Conservation (phyloP, 1,139 yeast genomes). For the Suzukiozyma palmioleophila region DNA sequence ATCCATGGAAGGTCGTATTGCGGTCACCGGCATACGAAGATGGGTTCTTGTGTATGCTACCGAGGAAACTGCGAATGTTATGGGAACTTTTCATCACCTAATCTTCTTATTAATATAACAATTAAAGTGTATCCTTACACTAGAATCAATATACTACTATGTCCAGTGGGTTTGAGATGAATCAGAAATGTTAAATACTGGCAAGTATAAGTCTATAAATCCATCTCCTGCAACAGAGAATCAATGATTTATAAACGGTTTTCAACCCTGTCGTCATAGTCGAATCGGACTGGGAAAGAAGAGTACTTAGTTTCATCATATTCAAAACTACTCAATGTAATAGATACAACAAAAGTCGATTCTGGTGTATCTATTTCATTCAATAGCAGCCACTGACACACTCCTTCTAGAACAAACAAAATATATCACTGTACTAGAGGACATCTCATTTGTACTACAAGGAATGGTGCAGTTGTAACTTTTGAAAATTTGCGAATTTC, state of each 20-base stretch:
- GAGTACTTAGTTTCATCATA: slow-evolving; percentile 59
- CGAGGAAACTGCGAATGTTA: slow-evolving; percentile 94
- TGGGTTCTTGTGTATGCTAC: slow-evolving; percentile 83
- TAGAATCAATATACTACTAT: slow-evolving; percentile 1
- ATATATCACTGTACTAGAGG: too few species aligned
- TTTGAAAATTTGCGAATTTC: too few species aligned
- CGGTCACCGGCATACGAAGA: slow-evolving; percentile 83
- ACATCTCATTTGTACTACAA: too few species aligned
- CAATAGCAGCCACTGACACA: background rate
- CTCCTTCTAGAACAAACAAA: background rate
- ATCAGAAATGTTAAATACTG: slow-evolving; percentile 77
- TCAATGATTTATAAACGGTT: slow-evolving; percentile 44
- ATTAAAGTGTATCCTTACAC: slow-evolving; percentile 1
- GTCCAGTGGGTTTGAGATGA: slow-evolving; percentile 15
- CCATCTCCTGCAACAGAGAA: slow-evolving; percentile 35
- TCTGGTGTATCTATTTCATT: background rate
- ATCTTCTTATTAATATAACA: slow-evolving; percentile 11
- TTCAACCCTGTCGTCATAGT: slow-evolving; percentile 81
- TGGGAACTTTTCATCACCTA: slow-evolving; percentile 71
- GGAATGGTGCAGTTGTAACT: too few species aligned
- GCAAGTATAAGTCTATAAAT: slow-evolving; percentile 70
- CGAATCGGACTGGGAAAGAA: slow-evolving; percentile 84
- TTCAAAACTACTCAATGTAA: slow-evolving; percentile 5
- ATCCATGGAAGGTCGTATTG: slow-evolving; percentile 67
- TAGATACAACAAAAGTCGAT: background rate